Conservation (phyloP, 768 basidiomycete species). For the Auriculariales sp. region DNA sequence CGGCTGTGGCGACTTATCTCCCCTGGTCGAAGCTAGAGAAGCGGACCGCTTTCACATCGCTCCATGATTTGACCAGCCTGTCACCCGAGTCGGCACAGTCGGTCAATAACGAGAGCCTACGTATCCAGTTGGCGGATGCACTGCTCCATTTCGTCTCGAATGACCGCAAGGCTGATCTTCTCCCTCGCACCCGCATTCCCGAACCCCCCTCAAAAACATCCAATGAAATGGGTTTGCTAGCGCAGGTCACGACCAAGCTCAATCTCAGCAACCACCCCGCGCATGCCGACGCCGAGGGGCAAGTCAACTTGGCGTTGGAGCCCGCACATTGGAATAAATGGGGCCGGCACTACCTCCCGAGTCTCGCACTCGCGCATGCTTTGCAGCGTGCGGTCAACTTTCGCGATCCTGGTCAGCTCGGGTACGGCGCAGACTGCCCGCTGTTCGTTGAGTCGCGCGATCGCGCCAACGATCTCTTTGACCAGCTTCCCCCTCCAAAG, state of each 20-base stretch:
- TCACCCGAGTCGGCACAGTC: background rate
- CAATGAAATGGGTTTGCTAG: no score
- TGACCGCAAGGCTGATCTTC: background rate
- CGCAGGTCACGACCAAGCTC: no score
- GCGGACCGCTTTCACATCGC: background rate
- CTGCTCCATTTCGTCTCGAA: background rate
- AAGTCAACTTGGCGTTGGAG: background rate
- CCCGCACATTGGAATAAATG: slow-evolving; percentile 4
- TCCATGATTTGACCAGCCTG: background rate
- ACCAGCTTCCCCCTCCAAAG: slow-evolving; percentile 9
- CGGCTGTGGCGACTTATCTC: background rate
- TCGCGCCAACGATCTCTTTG: slow-evolving; percentile 7
- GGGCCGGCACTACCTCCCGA: slow-evolving; percentile 9
- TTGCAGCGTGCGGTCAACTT: slow-evolving; percentile 10
- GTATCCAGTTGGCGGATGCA: background rate
- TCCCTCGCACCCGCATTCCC: no score
- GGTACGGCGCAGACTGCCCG: slow-evolving; percentile 6
- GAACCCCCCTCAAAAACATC: no score
- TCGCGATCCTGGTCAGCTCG: slow-evolving; percentile 8
- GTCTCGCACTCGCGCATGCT: slow-evolving; percentile 8
- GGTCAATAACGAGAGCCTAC: background rate
- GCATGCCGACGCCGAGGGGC: background rate
- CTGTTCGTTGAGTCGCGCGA: slow-evolving; percentile 6
- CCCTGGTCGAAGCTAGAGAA: background rate
- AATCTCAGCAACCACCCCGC: background rate